Evolutionary conservation across 345 rosid genomes (phyloP).

Genomic region (Rhodamnia rubescens): DNA sequence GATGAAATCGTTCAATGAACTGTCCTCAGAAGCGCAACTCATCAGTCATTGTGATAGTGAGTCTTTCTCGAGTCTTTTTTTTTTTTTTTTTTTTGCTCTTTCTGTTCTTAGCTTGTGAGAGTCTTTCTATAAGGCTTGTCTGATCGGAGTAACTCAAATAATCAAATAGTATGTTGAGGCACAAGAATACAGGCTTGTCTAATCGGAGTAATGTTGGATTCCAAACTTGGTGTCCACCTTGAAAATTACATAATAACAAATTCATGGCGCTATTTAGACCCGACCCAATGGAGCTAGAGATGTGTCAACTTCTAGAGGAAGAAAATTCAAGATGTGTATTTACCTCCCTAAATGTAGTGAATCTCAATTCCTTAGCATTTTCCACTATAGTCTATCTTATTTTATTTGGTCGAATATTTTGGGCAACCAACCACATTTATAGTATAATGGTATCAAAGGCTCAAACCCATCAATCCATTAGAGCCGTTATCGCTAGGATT

Average conservation of each 20-base stretch:
- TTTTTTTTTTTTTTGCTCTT: not conserved
- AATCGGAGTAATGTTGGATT: not conserved
- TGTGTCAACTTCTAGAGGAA: not conserved
- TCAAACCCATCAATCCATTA: not conserved
- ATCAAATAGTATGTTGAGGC: not conserved
- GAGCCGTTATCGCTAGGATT: not conserved
- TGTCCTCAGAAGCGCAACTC: not conserved
- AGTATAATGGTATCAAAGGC: not conserved
- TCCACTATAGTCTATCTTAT: not conserved
- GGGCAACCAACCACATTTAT: not conserved
- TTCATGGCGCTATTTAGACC: not conserved
- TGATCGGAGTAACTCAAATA: not conserved
- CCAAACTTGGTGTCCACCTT: not conserved
- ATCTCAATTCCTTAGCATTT: not conserved
- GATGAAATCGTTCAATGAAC: not conserved
- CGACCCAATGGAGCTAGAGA: not conserved
- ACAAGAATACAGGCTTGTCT: not conserved
- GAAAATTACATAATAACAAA: not conserved
- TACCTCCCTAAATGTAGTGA: not conserved
- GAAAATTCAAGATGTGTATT: not conserved
- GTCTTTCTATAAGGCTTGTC: not conserved
- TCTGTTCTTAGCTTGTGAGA: not conserved
- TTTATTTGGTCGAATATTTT: not conserved
- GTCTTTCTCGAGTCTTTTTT: not conserved
- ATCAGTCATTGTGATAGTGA: rapidly evolving